These are phyloP conservation scores for Trifolium subterraneum DNA, from an alignment of 306 rosid genomes.

Conservation along the genomic window DNA sequence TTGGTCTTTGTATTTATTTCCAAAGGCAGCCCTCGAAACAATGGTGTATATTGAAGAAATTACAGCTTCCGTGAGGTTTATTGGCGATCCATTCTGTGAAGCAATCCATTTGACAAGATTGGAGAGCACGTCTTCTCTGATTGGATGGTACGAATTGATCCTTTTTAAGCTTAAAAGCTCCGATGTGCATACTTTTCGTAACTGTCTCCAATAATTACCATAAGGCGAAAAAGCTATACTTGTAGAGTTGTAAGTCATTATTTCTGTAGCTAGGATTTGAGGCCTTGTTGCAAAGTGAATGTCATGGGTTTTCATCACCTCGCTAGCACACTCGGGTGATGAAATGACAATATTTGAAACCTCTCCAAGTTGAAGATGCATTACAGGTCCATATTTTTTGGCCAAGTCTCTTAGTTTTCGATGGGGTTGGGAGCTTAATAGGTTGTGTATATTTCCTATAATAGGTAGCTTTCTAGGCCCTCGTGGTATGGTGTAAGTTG, in stretches of 20 bases:
- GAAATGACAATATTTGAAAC: not conserved
- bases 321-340: not conserved
- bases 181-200: not conserved
- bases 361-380: constrained; percentile 4
- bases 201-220: not conserved
- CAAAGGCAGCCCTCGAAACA: not conserved
- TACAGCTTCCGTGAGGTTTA: not conserved
- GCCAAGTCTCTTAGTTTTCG: not conserved
- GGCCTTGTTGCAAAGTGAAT: not conserved
- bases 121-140: not conserved
- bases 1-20: not conserved
- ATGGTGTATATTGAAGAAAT: not conserved
- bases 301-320: not conserved
- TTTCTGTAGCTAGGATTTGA: not conserved
- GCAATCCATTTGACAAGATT: not conserved
- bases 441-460: not conserved
- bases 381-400: not conserved
- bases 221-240: not conserved
- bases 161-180: not conserved
- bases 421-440: not conserved
- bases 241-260: not conserved
- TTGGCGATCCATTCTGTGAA: not conserved
- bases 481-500: not conserved
- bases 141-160: not conserved
- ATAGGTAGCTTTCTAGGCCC: not conserved